Evolutionary conservation across 2,329 filamentous ascomycete genomes (phyloP).

Genomic region (Pseudogymnoascus sp.): DNA sequence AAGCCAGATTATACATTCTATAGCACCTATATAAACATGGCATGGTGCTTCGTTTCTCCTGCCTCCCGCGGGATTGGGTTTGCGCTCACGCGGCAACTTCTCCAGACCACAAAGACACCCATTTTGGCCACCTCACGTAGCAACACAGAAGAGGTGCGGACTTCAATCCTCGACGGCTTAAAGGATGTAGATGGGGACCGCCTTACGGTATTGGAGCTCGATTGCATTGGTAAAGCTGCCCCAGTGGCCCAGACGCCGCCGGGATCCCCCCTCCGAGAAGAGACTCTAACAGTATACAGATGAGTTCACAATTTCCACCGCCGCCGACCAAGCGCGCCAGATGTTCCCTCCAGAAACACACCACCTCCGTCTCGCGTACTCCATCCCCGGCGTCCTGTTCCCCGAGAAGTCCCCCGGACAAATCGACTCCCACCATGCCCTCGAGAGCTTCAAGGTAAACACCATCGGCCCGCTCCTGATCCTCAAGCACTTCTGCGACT

Average conservation of each 20-base stretch:
- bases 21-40: conserved; percentile 16
- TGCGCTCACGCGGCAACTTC: conserved; percentile 50
- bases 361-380: conserved; percentile 63
- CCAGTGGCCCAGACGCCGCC: neutral
- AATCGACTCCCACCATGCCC: conserved; percentile 52
- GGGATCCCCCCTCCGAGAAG: neutral
- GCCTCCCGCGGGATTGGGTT: conserved; percentile 58
- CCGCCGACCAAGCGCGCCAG: conserved; percentile 42
- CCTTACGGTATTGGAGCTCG: conserved; percentile 45
- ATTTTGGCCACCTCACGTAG: conserved; percentile 54
- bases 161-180: conserved; percentile 43
- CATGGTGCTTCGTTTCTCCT: conserved; percentile 43
- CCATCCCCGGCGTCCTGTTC: conserved; percentile 63
- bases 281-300: conserved; percentile 31
- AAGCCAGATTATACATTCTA: neutral
- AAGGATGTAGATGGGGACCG: conserved; percentile 36
- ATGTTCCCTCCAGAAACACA: conserved; percentile 45
- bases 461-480: conserved; percentile 67
- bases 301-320: conserved; percentile 54
- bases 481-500: conserved; percentile 65
- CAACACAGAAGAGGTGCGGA: conserved; percentile 41
- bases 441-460: conserved; percentile 69
- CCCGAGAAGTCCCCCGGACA: conserved; percentile 65
- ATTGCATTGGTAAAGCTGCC: conserved; percentile 47
- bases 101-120: conserved; percentile 49